Base-by-base conservation (phyloP, 108 stramenopile genomes). In the Pinguiococcus pyrenoidosus region DNA sequence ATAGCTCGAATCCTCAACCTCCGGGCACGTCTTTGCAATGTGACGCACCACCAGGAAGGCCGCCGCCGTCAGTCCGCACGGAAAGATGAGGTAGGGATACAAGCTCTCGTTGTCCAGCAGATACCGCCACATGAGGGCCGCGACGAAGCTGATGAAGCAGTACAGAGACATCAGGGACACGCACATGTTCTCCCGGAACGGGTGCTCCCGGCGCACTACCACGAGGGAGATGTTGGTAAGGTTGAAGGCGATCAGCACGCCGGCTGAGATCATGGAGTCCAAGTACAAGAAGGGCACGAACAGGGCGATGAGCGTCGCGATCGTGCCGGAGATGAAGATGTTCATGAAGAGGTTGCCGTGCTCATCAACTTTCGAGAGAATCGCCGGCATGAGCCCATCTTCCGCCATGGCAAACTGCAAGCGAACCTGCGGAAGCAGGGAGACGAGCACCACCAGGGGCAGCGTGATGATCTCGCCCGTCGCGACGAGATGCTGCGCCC, bases 401-500 rank as follows among this genome's bases (percentile, higher is more conserved):
- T 65, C 62, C 20, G 84, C 81, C 75, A 88, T 67, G 18, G 85
- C 84, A 47, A 49, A 76, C 51, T 74, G 79, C 34, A 92, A 55
- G 12, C 89, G 72, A 6, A 87, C 87, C 52, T 92, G 89, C 33
- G 85, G 82, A 62, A 88, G 57, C 27, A 88, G 54, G 9, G 81
- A 77, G 3, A 92, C 71, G 39, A 92, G 58, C 21, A 92, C 89
- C 21, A 92, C 89, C 10, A 92, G 67, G 0, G 90, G 90, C 12
- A 92, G 62, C 13, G 84, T 87, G 17, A 80, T 35, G 1, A 92
- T 62, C 66, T 92, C 89, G 29, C 90, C 90, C 25, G 53, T 40
- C 2, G 61, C 48, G 0, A 51, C 52, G 35, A 54, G 29, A 26
- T 61, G 49, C 0, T 34, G 20, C 9, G 17, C 41, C 4, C 12